These are phyloP conservation scores for Microsporum audouinii DNA, from an alignment of 2,329 filamentous ascomycete species.

Conservation along the genomic window DNA sequence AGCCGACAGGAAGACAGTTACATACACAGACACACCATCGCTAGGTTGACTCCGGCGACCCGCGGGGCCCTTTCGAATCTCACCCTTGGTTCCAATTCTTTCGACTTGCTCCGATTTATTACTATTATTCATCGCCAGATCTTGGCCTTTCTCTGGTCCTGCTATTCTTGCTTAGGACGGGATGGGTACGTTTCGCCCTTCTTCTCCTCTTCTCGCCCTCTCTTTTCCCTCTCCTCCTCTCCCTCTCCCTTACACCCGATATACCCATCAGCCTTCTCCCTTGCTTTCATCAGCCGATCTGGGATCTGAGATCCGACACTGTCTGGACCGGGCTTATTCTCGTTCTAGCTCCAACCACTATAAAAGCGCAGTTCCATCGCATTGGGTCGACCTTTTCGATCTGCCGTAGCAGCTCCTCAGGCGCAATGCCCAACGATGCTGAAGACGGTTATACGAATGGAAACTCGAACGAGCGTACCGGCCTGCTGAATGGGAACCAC, in stretches of 20 bases:
- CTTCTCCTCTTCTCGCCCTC: background rate
- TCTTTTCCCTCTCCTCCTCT: background rate
- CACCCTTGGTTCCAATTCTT: background rate
- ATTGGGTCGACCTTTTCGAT: slow-evolving; percentile 8
- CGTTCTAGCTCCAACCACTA: slow-evolving; percentile 12
- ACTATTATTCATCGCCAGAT: background rate
- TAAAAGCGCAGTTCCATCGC: slow-evolving; percentile 14
- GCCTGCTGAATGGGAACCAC: slow-evolving; percentile 6
- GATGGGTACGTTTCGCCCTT: background rate
- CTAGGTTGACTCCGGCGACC: background rate
- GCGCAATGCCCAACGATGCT: slow-evolving; percentile 10
- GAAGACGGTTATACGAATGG: slow-evolving; percentile 8
- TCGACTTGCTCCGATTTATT: background rate
- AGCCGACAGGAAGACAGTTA: too few relatives aligned
- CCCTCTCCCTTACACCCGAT: background rate
- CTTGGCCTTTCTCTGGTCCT: background rate
- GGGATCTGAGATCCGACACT: background rate
- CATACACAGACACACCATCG: background rate
- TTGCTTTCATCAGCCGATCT: background rate
- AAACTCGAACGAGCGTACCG: slow-evolving; percentile 6
- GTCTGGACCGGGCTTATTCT: background rate
- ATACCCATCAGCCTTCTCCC: background rate
- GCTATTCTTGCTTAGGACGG: background rate
- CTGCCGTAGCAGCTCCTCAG: background rate
- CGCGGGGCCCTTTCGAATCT: background rate